Conservation (phyloP, 2,329 filamentous ascomycete species). For the Whalleya microplaca region DNA sequence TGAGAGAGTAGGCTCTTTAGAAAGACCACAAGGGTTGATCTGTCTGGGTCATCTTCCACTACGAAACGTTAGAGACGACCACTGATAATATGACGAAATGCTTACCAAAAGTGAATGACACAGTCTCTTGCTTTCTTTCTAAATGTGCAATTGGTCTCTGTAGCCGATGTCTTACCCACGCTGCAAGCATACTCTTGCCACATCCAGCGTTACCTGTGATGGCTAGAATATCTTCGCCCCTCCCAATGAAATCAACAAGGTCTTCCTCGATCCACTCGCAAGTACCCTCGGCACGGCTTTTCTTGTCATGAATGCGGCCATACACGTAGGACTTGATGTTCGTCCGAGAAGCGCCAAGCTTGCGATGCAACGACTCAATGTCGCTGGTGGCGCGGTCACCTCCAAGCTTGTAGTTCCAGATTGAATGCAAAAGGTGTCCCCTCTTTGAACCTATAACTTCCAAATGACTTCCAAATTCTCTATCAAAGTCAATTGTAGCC, state of each 20-base stretch:
- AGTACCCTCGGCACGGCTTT: slow-evolving; percentile 44
- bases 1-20: slow-evolving; percentile 44
- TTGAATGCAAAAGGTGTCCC: slow-evolving; percentile 38
- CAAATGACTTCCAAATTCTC: slow-evolving; percentile 41
- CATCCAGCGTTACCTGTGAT: slow-evolving; percentile 40
- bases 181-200: slow-evolving; percentile 44
- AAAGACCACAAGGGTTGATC: slow-evolving; percentile 38
- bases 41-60: slow-evolving; percentile 38
- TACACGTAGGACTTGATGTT: slow-evolving; percentile 37
- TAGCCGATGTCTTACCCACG: slow-evolving; percentile 45
- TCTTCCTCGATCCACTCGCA: slow-evolving; percentile 44
- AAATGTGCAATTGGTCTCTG: slow-evolving; percentile 41
- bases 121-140: slow-evolving; percentile 36
- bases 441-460: slow-evolving; percentile 40
- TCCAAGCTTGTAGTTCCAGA: slow-evolving; percentile 42
- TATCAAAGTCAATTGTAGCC: slow-evolving; percentile 42
- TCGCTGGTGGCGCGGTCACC: slow-evolving; percentile 24
- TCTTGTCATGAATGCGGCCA: slow-evolving; percentile 42
- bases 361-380: slow-evolving; percentile 37
- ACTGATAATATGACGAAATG: slow-evolving; percentile 1
- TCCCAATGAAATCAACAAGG: slow-evolving; percentile 41
- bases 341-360: slow-evolving; percentile 36
- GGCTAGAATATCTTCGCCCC: slow-evolving; percentile 40
- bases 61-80: background rate
- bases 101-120: slow-evolving; percentile 44